Conservation (phyloP, 371 early-diverging fungal genomes). For the Mucor velutinosus region DNA sequence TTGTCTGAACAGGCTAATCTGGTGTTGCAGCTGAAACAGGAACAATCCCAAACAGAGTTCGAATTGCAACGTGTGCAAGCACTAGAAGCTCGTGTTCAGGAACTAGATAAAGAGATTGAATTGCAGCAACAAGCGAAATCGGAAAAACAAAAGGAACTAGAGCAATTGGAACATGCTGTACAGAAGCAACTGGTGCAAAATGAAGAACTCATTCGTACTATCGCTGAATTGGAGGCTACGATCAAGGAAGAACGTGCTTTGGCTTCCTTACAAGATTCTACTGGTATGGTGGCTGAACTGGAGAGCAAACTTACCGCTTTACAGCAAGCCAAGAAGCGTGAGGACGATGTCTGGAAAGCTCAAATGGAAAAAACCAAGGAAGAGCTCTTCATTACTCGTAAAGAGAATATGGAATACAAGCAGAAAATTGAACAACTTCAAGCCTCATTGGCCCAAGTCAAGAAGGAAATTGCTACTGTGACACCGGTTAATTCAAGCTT, state of each 20-base stretch:
- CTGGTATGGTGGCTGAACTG: slow-evolving; percentile 32
- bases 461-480: not conserved
- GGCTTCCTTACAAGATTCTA: slow-evolving; percentile 20
- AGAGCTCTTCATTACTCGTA: slow-evolving; percentile 2
- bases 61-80: slow-evolving; percentile 18
- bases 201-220: slow-evolving; percentile 13
- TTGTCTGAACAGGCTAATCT: not conserved
- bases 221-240: slow-evolving; percentile 18
- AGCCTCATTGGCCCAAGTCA: slow-evolving; percentile 3
- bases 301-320: slow-evolving; percentile 20
- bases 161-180: slow-evolving; percentile 5
- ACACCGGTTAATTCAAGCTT: not conserved
- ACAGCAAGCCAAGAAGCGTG: slow-evolving; percentile 19
- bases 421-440: slow-evolving; percentile 4
- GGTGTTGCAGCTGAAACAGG: slow-evolving; percentile 12
- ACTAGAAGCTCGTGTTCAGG: slow-evolving; percentile 24
- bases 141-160: slow-evolving; percentile 12
- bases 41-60: slow-evolving; percentile 12
- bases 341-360: slow-evolving; percentile 13
- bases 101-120: slow-evolving; percentile 30
- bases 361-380: slow-evolving; percentile 12
- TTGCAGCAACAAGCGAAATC: not conserved
- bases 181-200: slow-evolving; percentile 9
- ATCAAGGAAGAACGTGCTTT: slow-evolving; percentile 29
- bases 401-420: slow-evolving; percentile 15